These are phyloP conservation scores for Crithidia expoeki DNA, from an alignment of 208 protist genomes.

Conservation along the genomic window DNA sequence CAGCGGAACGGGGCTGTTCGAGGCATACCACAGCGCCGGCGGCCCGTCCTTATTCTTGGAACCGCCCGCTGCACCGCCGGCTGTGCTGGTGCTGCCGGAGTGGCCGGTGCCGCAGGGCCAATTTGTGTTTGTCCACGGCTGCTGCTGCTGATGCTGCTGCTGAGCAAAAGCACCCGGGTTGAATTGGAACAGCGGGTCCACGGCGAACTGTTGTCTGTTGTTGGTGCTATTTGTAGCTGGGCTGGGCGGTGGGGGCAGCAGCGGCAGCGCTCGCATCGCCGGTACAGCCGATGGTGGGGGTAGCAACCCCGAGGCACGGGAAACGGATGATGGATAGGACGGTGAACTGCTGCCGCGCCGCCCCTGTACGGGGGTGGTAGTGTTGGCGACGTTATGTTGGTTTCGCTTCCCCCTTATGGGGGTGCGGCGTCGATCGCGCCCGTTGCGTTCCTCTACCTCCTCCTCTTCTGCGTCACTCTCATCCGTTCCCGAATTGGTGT, in stretches of 20 bases:
- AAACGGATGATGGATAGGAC: background rate
- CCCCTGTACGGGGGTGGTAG: background rate
- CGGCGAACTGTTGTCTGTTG: slow-evolving; percentile 15
- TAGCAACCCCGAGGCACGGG: background rate
- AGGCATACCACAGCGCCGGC: slow-evolving; percentile 29
- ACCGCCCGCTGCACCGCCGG: background rate
- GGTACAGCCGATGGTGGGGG: background rate
- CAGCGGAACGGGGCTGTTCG: slow-evolving; percentile 28
- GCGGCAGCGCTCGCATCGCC: slow-evolving; percentile 14
- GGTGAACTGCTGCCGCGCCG: slow-evolving; percentile 5
- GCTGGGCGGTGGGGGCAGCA: slow-evolving; percentile 27
- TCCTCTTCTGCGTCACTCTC: background rate
- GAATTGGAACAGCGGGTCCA: slow-evolving; percentile 20
- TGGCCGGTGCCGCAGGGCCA: slow-evolving; percentile 15
- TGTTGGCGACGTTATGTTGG: background rate
- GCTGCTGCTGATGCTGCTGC: background rate
- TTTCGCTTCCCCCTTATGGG: background rate
- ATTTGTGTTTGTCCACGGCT: slow-evolving; percentile 30
- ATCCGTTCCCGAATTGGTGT: background rate
- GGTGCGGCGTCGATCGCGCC: background rate
- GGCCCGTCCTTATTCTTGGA: slow-evolving; percentile 17
- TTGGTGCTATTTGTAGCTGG: slow-evolving; percentile 12
- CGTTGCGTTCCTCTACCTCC: background rate
- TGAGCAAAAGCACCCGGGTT: background rate
- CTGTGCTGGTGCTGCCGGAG: background rate